Base-by-base conservation (phyloP, 345 rosid species). In the Eucalyptus rudis region DNA sequence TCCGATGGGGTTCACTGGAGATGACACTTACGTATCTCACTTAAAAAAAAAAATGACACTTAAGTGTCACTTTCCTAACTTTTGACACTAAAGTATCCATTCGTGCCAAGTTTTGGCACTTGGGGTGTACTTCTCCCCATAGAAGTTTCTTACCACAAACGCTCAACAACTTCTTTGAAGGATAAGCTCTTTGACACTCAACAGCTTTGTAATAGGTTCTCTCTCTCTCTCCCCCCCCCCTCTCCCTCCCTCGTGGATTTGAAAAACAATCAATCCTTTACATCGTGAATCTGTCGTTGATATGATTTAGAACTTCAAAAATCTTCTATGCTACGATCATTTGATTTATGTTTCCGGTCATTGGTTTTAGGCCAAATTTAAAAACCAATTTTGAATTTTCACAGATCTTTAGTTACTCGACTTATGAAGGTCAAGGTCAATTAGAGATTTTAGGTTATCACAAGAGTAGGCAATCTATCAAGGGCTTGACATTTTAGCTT, bases 1-100 rank as follows among this genome's bases (percentile, higher is more conserved):
- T 50, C 7, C 1, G 7, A 3, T 50, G 19, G 19, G 52, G 3
- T 50, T 50, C 19, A 3, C 3, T 0, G 1, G 0, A 50, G 7
- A 50, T 50, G 19, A 3, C 52, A 50, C 19, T 50, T 15, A 50
- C 15, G 19, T 50, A 7, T 15, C 19, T 5, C 51, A 5, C 51
- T 49, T 14, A 5, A 14, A 51, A 50, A 50, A 51, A 50, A 51
- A 51, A 5, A 6, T 33, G 54, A 19, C 7, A 50, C 54, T 51
- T 16, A 51, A 51, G 4, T 16, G 22, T 16, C 22, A 51, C 2
- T 51, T 50, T 50, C 52, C 52, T 50, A 50, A 50, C 19, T 50
- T 6, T 50, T 50, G 1, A 1, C 7, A 51, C 56, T 52, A 7
- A 52, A 52, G 56, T 52, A 22, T 52, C 0, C 4, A 52, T 7